A percentile compares a stretch with the other conserved stretches of the same genome.
Evolutionary conservation across 148 eudicot species (phyloP).

Genomic region (Vaccinium corymbosum): DNA sequence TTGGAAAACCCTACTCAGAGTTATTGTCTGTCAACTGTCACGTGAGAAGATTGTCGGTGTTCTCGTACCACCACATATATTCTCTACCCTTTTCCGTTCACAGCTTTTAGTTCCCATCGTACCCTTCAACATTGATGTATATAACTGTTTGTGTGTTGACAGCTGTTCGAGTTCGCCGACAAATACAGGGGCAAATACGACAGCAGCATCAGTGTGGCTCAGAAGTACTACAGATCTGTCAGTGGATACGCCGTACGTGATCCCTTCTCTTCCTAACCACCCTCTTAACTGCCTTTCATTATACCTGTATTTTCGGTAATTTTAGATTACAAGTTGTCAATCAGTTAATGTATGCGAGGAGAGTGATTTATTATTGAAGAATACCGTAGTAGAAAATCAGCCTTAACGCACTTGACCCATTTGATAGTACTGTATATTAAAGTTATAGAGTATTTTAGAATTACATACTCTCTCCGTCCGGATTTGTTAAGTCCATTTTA

Average conservation of each 20-base stretch:
- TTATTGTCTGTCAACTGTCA: slow-evolving; percentile 18
- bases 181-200: slow-evolving; percentile 98
- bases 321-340: too few relatives aligned
- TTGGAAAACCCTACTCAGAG: slow-evolving; percentile 3
- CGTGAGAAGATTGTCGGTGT: slow-evolving; percentile 41
- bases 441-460: too few relatives aligned
- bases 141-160: background rate
- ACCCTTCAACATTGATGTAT: background rate
- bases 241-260: slow-evolving; percentile 91
- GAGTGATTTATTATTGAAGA: too few relatives aligned
- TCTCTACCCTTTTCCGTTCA: background rate
- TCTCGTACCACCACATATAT: background rate
- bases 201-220: slow-evolving; percentile 84
- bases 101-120: slow-evolving; percentile 1
- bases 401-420: too few relatives aligned
- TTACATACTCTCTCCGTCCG: too few relatives aligned
- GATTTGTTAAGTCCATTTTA: too few relatives aligned
- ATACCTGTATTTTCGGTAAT: too few relatives aligned
- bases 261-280: slow-evolving; percentile 2
- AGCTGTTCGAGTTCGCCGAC: slow-evolving; percentile 89
- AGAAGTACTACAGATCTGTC: slow-evolving; percentile 93
- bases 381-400: too few relatives aligned
- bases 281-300: background rate
- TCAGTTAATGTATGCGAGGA: too few relatives aligned
- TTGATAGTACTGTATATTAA: too few relatives aligned